These are phyloP conservation scores for Dactylonectria macrodidyma DNA, from an alignment of 2,329 filamentous ascomycete species.

Conservation along the genomic window DNA sequence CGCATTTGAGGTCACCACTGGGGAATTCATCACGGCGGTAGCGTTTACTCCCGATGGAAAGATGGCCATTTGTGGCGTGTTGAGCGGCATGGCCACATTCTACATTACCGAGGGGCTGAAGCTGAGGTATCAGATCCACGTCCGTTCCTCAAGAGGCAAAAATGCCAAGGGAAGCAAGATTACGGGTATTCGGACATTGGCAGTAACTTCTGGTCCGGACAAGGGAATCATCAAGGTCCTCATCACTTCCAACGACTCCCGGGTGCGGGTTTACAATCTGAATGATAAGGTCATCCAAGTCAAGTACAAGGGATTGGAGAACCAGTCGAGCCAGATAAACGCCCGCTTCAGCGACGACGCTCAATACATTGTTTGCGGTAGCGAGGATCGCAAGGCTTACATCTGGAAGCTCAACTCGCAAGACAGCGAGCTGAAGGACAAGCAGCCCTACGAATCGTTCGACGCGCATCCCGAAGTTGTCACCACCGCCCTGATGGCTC, in stretches of 20 bases:
- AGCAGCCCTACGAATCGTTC: constrained; percentile 88
- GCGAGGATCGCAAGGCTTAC: constrained; percentile 91
- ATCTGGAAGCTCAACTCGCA: constrained; percentile 78
- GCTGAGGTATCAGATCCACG: constrained; percentile 87
- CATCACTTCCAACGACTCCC: constrained; percentile 95
- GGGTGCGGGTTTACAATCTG: constrained; percentile 90
- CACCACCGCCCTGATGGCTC: constrained; percentile 90
- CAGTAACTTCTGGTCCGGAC: constrained; percentile 61
- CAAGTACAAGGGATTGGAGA: constrained; percentile 94
- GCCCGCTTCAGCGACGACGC: constrained; percentile 91
- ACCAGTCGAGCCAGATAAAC: constrained; percentile 90
- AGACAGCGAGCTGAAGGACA: constrained; percentile 80
- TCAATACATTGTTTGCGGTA: constrained; percentile 90
- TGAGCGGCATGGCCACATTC: constrained; percentile 89
- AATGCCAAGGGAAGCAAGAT: constrained; percentile 98
- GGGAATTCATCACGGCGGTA: constrained; percentile 94
- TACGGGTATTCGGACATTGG: constrained; percentile 88
- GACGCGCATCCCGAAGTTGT: constrained; percentile 92
- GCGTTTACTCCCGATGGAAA: constrained; percentile 94
- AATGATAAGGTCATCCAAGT: constrained; percentile 87
- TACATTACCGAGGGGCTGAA: constrained; percentile 94
- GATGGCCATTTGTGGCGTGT: constrained; percentile 87
- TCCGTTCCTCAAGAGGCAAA: constrained; percentile 91
- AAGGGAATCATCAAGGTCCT: constrained; percentile 84
- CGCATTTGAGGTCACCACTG: constrained; percentile 82